Evolutionary conservation across 768 basidiomycete species (phyloP).

Genomic region (Floccularia luteovirens): DNA sequence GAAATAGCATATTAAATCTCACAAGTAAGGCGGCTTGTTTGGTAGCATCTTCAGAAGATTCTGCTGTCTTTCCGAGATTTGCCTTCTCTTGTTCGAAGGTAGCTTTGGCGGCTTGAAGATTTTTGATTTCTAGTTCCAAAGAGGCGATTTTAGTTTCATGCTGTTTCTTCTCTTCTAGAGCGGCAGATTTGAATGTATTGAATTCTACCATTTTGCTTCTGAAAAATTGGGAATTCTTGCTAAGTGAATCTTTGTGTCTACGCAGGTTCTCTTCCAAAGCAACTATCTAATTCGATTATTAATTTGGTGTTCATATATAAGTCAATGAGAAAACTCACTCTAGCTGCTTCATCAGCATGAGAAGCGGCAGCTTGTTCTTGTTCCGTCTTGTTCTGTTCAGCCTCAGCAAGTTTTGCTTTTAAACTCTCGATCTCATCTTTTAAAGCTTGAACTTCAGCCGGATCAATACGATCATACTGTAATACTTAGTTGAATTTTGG

Average conservation of each 20-base stretch:
- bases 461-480: slow-evolving; percentile 85
- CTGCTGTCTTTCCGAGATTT: slow-evolving; percentile 6
- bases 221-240: slow-evolving; percentile 15
- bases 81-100: slow-evolving; percentile 8
- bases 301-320: not conserved
- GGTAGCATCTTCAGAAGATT: slow-evolving; percentile 13
- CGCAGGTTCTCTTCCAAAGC: slow-evolving; percentile 35
- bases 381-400: slow-evolving; percentile 3
- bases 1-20: too few species aligned
- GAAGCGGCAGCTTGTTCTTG: not conserved
- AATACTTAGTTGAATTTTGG: slow-evolving; percentile 1
- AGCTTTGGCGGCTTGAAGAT: slow-evolving; percentile 17
- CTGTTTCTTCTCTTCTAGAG: slow-evolving; percentile 26
- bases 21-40: slow-evolving; percentile 31
- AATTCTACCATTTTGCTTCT: slow-evolving; percentile 22
- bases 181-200: slow-evolving; percentile 26
- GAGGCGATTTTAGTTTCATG: slow-evolving; percentile 28
- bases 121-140: slow-evolving; percentile 26
- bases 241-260: slow-evolving; percentile 20
- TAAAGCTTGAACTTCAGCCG: slow-evolving; percentile 72
- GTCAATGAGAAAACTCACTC: slow-evolving; percentile 8
- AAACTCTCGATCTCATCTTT: slow-evolving; percentile 62
- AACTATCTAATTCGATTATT: slow-evolving; percentile 23
- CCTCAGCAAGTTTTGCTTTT: slow-evolving; percentile 26
- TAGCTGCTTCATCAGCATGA: slow-evolving; percentile 3